Conservation (phyloP, 2,329 filamentous ascomycete genomes). For the Madurella fahalii region DNA sequence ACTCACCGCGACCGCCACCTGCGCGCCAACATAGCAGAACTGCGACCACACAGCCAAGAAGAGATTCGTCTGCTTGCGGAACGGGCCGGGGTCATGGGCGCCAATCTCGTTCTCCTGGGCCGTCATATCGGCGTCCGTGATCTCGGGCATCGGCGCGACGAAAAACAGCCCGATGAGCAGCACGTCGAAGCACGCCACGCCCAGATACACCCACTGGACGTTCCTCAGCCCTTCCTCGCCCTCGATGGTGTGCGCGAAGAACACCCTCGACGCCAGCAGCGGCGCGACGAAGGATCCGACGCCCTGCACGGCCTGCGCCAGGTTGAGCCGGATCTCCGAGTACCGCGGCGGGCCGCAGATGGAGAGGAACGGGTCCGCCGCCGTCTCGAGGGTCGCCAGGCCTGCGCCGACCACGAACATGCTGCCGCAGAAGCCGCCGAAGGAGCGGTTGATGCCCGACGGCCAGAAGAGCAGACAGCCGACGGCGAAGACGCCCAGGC, state of each 20-base stretch:
- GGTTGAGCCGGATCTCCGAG: constrained; percentile 54
- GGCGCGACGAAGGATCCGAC: constrained; percentile 56
- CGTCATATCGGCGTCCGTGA: constrained; percentile 66
- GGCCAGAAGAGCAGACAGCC: constrained; percentile 59
- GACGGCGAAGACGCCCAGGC: constrained; percentile 51
- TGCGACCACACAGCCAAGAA: constrained; percentile 59
- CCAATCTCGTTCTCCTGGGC: constrained; percentile 44
- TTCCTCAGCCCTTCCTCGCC: constrained; percentile 52
- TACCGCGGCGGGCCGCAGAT: constrained; percentile 58
- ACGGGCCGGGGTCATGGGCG: constrained; percentile 44
- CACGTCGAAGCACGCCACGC: constrained; percentile 68
- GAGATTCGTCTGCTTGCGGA: constrained; percentile 56
- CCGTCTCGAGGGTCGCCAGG: constrained; percentile 52
- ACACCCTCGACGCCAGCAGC: constrained; percentile 56
- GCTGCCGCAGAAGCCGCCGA: constrained; percentile 57
- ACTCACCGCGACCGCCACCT: constrained; percentile 47
- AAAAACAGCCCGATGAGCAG: constrained; percentile 62
- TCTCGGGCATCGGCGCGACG: constrained; percentile 64
- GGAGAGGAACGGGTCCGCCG: constrained; percentile 50
- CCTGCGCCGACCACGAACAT: constrained; percentile 44
- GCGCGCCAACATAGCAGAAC: constrained; percentile 61
- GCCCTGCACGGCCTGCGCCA: constrained; percentile 56
- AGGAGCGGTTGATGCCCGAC: constrained; percentile 49
- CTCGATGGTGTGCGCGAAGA: constrained; percentile 53
- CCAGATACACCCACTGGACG: constrained; percentile 74